Evolutionary conservation across 2,329 filamentous ascomycete genomes (phyloP).

Genomic region (Camillea tinctor): DNA sequence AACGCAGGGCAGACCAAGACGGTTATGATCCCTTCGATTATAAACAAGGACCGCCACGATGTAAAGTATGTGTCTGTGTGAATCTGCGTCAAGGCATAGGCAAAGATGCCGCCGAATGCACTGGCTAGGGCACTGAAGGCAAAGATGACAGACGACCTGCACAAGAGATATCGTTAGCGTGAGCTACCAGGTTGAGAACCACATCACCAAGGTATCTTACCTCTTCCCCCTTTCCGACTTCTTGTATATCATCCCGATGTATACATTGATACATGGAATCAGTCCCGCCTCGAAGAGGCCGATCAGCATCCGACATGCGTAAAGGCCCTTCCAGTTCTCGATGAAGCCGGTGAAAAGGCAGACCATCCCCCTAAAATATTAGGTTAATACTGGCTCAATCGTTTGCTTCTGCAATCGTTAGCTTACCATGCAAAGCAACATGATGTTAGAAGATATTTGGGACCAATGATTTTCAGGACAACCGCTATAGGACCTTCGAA

Average conservation of each 20-base stretch:
- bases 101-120: conserved; percentile 44
- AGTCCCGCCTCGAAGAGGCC: conserved; percentile 35
- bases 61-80: conserved; percentile 30
- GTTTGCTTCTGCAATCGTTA: neutral
- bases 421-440: conserved; percentile 25
- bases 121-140: conserved; percentile 40
- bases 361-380: conserved; percentile 15
- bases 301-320: conserved; percentile 18
- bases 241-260: conserved; percentile 38
- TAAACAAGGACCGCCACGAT: conserved; percentile 41
- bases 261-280: conserved; percentile 40
- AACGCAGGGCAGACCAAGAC: conserved; percentile 34
- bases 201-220: conserved; percentile 15
- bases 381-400: neutral
- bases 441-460: conserved; percentile 30
- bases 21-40: conserved; percentile 40
- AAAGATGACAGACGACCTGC: conserved; percentile 38
- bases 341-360: conserved; percentile 32
- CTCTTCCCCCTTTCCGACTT: conserved; percentile 23
- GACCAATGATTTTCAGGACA: conserved; percentile 34
- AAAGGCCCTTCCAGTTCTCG: conserved; percentile 27
- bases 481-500: conserved; percentile 33
- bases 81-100: conserved; percentile 38
- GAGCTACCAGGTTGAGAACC: neutral
- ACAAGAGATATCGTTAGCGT: neutral